These are phyloP conservation scores for Debaryomyces sp. DNA, from an alignment of 1,139 yeast species.

Conservation along the genomic window DNA sequence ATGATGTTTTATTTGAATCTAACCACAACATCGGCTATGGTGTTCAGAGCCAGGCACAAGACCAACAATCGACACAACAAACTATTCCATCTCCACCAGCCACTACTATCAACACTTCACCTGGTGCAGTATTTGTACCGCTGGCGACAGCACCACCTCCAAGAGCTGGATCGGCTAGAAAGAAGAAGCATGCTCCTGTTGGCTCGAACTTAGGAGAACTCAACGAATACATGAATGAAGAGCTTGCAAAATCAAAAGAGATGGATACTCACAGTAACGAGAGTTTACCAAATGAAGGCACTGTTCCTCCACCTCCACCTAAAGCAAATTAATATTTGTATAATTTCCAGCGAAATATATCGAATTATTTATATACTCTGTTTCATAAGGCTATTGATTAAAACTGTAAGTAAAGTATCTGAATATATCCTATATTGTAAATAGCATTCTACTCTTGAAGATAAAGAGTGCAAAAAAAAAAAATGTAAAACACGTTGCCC, in stretches of 20 bases:
- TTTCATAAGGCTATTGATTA: neutral
- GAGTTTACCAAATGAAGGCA: slow-evolving; percentile 7
- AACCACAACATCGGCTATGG: slow-evolving; percentile 18
- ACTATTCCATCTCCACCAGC: slow-evolving; percentile 13
- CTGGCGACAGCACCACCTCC: slow-evolving; percentile 25
- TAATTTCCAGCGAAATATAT: neutral
- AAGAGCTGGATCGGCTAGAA: slow-evolving; percentile 24
- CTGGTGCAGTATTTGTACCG: slow-evolving; percentile 10
- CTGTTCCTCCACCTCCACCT: slow-evolving; percentile 39
- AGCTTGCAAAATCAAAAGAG: slow-evolving; percentile 45
- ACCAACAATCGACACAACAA: slow-evolving; percentile 8
- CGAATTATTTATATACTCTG: neutral
- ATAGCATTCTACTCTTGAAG: neutral
- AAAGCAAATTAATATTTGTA: neutral
- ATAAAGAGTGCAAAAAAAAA: neutral
- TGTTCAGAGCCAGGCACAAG: slow-evolving; percentile 1
- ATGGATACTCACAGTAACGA: slow-evolving; percentile 24
- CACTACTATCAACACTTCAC: slow-evolving; percentile 4
- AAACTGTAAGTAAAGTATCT: neutral
- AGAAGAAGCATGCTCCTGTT: slow-evolving; percentile 32
- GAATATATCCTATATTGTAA: too few relatives aligned
- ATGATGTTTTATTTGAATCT: slow-evolving; percentile 43
- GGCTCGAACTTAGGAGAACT: slow-evolving; percentile 30
- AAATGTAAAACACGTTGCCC: slow-evolving; percentile 34
- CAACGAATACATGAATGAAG: slow-evolving; percentile 49